Conservation (phyloP, 805 yeast species). For the Hemisphaericaspora nanyangensis region DNA sequence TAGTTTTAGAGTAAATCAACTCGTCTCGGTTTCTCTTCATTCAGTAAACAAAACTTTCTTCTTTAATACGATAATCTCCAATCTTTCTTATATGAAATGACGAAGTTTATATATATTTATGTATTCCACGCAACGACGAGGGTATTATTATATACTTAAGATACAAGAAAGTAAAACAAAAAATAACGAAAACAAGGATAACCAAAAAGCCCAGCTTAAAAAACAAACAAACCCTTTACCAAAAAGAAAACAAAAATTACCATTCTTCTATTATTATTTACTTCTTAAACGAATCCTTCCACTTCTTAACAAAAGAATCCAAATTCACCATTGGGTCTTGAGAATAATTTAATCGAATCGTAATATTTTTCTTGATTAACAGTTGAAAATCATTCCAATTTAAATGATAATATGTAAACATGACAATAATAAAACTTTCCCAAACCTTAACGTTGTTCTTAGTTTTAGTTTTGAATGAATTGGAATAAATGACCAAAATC, state of each 20-base stretch:
- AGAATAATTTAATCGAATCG: constrained; percentile 35
- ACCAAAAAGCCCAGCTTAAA: no score
- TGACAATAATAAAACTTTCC: constrained; percentile 29
- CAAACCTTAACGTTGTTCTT: constrained; percentile 27
- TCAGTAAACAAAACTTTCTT: constrained; percentile 16
- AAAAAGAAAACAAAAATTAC: background rate
- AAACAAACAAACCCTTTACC: background rate
- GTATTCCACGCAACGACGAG: no score
- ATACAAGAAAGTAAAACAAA: no score
- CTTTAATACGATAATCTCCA: constrained; percentile 13
- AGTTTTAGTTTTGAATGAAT: constrained; percentile 27
- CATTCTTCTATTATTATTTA: no score
- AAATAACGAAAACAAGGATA: no score
- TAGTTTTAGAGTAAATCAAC: no score
- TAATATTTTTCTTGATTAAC: constrained; percentile 28
- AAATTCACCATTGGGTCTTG: constrained; percentile 30
- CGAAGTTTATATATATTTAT: no score
- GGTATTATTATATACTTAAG: no score
- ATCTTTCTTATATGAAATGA: no score
- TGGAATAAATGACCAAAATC: constrained; percentile 29
- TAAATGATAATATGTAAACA: constrained; percentile 38
- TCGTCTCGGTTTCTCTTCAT: background rate
- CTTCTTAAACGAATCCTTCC: constrained; percentile 27
- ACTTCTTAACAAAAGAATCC: constrained; percentile 35
- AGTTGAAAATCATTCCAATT: constrained; percentile 37